These are phyloP conservation scores for Musa balbisiana DNA, from an alignment of 202 grass and related monocot genomes.

Conservation along the genomic window DNA sequence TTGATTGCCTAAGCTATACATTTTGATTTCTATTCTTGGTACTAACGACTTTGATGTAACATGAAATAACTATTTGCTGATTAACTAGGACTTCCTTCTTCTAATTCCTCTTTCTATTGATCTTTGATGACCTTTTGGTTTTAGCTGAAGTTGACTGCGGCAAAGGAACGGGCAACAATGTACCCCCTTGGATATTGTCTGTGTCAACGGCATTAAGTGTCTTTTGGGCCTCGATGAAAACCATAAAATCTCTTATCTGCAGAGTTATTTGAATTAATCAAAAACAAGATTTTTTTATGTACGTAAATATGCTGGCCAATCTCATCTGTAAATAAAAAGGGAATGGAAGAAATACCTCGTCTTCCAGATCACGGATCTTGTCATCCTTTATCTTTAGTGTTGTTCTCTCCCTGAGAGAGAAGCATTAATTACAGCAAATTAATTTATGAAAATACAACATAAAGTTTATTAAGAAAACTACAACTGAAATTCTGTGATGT, in stretches of 20 bases:
- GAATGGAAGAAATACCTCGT: slow-evolving; percentile 47
- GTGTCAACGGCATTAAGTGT: slow-evolving; percentile 41
- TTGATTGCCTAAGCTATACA: not conserved
- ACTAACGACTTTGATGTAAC: no score
- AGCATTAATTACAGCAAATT: not conserved
- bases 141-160: slow-evolving; percentile 38
- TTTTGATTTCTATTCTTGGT: not conserved
- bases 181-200: slow-evolving; percentile 62
- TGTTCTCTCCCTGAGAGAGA: slow-evolving; percentile 50
- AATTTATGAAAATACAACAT: not conserved
- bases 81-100: not conserved
- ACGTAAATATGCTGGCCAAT: not conserved
- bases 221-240: slow-evolving; percentile 68
- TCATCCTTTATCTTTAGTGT: slow-evolving; percentile 58
- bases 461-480: not conserved
- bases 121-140: slow-evolving; percentile 58
- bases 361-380: slow-evolving; percentile 68
- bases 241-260: slow-evolving; percentile 84
- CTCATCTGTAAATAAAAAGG: not conserved
- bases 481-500: no score
- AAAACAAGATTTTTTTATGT: not conserved
- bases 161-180: slow-evolving; percentile 51
- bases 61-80: no score
- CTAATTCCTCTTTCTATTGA: slow-evolving; percentile 55
- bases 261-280: slow-evolving; percentile 7